Evolutionary conservation across 176 grass and related monocot genomes (phyloP).

Genomic region (Eragrostis curvula): DNA sequence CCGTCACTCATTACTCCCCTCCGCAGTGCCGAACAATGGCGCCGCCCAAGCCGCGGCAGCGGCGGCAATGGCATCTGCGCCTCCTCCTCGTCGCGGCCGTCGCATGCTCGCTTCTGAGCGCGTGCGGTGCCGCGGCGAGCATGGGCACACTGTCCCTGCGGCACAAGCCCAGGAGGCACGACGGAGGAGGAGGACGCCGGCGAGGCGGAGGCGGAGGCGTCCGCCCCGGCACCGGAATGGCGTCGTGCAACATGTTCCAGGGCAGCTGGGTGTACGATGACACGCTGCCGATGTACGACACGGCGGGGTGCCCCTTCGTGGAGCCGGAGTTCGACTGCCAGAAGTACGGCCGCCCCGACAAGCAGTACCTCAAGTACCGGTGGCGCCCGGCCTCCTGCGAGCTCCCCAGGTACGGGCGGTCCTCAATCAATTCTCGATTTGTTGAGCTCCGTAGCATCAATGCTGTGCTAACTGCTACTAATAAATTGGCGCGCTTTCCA

Average conservation of each 20-base stretch:
- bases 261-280: slow-evolving; percentile 85
- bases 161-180: slow-evolving; percentile 36
- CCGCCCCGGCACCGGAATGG: slow-evolving; percentile 34
- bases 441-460: not conserved
- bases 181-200: not conserved
- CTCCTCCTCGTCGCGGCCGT: slow-evolving; percentile 30
- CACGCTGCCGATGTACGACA: slow-evolving; percentile 64
- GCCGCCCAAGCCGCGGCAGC: slow-evolving; percentile 16
- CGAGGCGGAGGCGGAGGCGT: not conserved
- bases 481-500: not conserved
- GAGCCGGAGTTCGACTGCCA: slow-evolving; percentile 92
- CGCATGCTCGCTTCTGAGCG: slow-evolving; percentile 30
- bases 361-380: slow-evolving; percentile 83
- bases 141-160: slow-evolving; percentile 41
- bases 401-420: slow-evolving; percentile 58
- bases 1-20: slow-evolving; percentile 16
- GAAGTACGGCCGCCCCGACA: slow-evolving; percentile 79
- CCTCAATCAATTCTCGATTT: not conserved
- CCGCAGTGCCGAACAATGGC: slow-evolving; percentile 43
- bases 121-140: slow-evolving; percentile 17
- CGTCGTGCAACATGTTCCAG: slow-evolving; percentile 80
- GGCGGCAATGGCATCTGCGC: not conserved
- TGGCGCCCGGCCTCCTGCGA: slow-evolving; percentile 82
- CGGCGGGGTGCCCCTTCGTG: slow-evolving; percentile 81
- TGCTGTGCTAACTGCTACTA: not conserved